Conservation (phyloP, 73 alveolate species). For the Uronychia binucleata region DNA sequence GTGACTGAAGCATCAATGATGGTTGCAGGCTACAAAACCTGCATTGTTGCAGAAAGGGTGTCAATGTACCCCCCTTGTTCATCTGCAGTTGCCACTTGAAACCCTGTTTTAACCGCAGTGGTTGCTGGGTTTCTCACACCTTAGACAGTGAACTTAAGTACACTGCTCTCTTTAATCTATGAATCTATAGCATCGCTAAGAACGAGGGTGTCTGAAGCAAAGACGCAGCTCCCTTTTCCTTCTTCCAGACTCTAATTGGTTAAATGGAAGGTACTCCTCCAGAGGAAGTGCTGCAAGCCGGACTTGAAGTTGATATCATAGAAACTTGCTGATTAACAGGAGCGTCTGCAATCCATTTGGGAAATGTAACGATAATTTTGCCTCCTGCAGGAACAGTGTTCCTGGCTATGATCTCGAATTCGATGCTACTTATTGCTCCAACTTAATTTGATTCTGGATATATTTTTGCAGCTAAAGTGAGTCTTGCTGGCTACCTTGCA, state of each 20-base stretch:
- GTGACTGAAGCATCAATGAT: conserved; percentile 21
- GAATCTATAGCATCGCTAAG: neutral
- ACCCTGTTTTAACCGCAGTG: conserved; percentile 39
- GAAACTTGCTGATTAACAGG: neutral
- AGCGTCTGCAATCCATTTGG: conserved; percentile 1
- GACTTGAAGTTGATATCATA: neutral
- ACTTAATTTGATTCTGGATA: neutral
- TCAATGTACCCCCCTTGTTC: conserved; percentile 55
- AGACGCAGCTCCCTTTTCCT: neutral
- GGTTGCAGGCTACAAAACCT: conserved; percentile 23
- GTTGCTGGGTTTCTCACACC: conserved; percentile 54
- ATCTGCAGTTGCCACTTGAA: conserved; percentile 32
- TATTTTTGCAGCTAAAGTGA: neutral
- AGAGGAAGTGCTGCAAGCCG: neutral
- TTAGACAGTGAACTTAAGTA: conserved; percentile 30
- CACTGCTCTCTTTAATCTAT: conserved; percentile 13
- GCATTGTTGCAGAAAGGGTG: conserved; percentile 25
- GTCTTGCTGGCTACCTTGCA: too few species aligned
- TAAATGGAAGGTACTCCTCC: neutral
- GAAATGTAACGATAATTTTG: neutral
- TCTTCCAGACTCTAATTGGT: neutral
- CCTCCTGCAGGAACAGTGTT: neutral
- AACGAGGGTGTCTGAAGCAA: neutral
- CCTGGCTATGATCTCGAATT: neutral
- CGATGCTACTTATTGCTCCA: neutral